Evolutionary conservation across 345 rosid genomes (phyloP), one percentile per base, ranked within the genome.

Genomic region (Salix purpurea): DNA sequence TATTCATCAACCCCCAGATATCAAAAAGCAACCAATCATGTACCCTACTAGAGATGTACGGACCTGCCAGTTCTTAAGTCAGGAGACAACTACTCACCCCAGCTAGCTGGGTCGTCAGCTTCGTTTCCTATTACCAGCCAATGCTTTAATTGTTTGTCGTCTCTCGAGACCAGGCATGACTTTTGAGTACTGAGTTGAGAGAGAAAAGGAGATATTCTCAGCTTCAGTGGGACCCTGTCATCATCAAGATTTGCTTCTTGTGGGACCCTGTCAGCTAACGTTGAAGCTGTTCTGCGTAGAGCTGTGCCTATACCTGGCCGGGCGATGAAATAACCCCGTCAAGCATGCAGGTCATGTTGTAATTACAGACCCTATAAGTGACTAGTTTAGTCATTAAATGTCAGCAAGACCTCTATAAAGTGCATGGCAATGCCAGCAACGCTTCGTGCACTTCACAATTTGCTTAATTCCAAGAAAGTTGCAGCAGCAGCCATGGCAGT

Each of bases 381-480:
- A 34, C 56, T 66, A 58, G 58, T 76, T 58, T 42, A 10, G 80
- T 69, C 76, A 73, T 1, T 56, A 61, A 60, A 23, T 8, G 18
- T 30, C 14, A 28, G 18, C 11, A 65, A 71, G 26, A 32, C 77
- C 67, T 5, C 81, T 77, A 83, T 83, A 83, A 72, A 80, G 10
- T 26, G 50, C 34, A 12, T 16, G 21, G 8, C 18, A 0, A 54
- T 3, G 21, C 12, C 67, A 2, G 11, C 5, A 3, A 1, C 40
- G 23, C 12, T 13, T 6, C 13, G 19, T 13, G 40, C 21, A 1
- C 8, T 16, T 12, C 7, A 44, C 24, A 3, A 58, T 58, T 23
- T 58, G 28, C 14, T 9, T 23, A 1, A 9, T 23, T 21, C 10
- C 28, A 58, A 68, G 50, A 56, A 24, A 56, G 64, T 19, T 2